Evolutionary conservation across 108 stramenopile genomes (phyloP).

Genomic region (Nannochloropsis gaditana): DNA sequence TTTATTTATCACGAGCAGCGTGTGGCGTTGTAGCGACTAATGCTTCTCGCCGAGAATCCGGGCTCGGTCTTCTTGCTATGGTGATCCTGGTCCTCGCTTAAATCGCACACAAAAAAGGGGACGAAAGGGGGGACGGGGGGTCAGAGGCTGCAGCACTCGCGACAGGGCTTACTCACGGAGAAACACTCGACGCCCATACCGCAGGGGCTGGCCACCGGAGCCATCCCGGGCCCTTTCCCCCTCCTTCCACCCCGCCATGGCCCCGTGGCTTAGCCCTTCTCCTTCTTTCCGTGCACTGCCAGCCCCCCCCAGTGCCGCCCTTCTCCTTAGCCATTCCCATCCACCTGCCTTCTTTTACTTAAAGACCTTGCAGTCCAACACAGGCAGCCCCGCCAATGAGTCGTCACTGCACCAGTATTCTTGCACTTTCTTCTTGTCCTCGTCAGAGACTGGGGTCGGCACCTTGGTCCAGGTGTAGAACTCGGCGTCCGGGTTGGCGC

Average conservation of each 20-base stretch:
- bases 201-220: neutral
- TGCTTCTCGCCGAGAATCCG: too few species aligned
- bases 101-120: too few species aligned
- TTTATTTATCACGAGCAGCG: too few species aligned
- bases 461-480: slow-evolving; percentile 70
- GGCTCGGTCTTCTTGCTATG: too few species aligned
- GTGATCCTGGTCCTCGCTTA: too few species aligned
- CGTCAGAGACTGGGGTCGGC: slow-evolving; percentile 55
- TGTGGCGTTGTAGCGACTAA: too few species aligned
- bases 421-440: slow-evolving; percentile 53
- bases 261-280: neutral
- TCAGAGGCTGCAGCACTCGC: too few species aligned
- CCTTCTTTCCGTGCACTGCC: neutral
- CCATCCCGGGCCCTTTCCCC: neutral
- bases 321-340: neutral
- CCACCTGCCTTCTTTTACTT: slow-evolving; percentile 50
- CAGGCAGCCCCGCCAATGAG: slow-evolving; percentile 54
- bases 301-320: neutral
- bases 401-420: slow-evolving; percentile 64
- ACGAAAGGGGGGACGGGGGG: too few species aligned
- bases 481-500: slow-evolving; percentile 66
- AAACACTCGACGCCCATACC: too few species aligned
- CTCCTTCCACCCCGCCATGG: neutral
- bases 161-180: too few species aligned
- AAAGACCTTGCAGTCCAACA: slow-evolving; percentile 63